Conservation (phyloP, 805 yeast species). For the Candida chauliodis region DNA sequence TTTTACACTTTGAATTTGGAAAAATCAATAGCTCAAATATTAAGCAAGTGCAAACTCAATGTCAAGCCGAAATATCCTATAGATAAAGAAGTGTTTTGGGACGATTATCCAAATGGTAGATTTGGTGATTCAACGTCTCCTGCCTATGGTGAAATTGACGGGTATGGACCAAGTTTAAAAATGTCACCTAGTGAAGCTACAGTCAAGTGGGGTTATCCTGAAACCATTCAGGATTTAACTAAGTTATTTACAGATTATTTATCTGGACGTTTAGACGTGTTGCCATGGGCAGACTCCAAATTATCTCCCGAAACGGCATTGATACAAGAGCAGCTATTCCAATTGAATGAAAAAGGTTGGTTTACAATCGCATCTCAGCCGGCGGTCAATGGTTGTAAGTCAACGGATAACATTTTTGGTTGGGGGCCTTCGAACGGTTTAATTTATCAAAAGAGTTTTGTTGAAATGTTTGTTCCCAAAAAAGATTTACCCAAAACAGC, state of each 20-base stretch:
- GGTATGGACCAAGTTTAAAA: slow-evolving; percentile 90
- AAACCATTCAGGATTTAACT: slow-evolving; percentile 53
- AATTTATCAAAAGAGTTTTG: slow-evolving; percentile 90
- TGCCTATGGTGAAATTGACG: slow-evolving; percentile 97
- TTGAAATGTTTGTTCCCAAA: slow-evolving; percentile 74
- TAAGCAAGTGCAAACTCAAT: slow-evolving; percentile 38
- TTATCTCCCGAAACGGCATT: slow-evolving; percentile 85
- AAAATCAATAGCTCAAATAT: slow-evolving; percentile 82
- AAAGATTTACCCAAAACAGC: slow-evolving; percentile 50
- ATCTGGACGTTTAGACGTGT: slow-evolving; percentile 66
- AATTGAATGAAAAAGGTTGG: slow-evolving; percentile 67
- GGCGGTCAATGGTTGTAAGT: slow-evolving; percentile 73
- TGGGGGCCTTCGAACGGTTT: slow-evolving; percentile 95
- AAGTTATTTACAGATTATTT: slow-evolving; percentile 68
- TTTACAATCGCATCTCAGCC: slow-evolving; percentile 97
- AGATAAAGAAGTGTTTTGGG: slow-evolving; percentile 87
- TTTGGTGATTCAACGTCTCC: slow-evolving; percentile 94
- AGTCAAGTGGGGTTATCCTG: slow-evolving; percentile 80
- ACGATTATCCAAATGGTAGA: slow-evolving; percentile 94
- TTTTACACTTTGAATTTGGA: slow-evolving; percentile 91
- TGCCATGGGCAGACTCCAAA: slow-evolving; percentile 92
- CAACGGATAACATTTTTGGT: slow-evolving; percentile 86
- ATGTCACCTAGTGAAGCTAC: slow-evolving; percentile 60
- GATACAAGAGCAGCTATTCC: slow-evolving; percentile 86
- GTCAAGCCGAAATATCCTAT: slow-evolving; percentile 41